Evolutionary conservation across 257 asterid species (phyloP), one percentile per base, ranked within the genome.

Genomic region (Solanum ossicruentum): DNA sequence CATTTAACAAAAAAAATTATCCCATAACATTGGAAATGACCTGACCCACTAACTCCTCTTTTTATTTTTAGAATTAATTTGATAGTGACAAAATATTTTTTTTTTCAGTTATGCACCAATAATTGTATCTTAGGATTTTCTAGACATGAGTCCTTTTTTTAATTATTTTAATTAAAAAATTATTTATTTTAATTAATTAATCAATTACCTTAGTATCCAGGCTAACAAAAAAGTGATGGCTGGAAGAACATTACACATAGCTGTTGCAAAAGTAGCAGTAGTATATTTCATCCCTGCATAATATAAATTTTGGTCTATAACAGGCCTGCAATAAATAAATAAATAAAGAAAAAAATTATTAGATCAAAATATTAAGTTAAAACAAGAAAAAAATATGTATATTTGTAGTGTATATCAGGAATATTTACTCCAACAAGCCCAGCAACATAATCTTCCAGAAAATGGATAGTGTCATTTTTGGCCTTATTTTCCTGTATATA

Each of bases 151-250:
- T 36, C 41, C 39, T 36, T 36, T 4, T 36, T 36, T 36, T 36
- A 36, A 36, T 36, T 36, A 3, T 36, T 36, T 36, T 4, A 36
- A 36, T 36, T 2, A 36, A 36, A 36, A 36, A 36, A 4, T 36
- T 32, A 36, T 36, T 36, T 36, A 4, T 36, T 36, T 32, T 32
- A 32, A 32, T 32, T 36, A 36, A 36, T 36, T 36, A 36, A 57
- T 20, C 20, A 57, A 57, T 57, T 86, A 93, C 98, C 97, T 92
- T 1, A 93, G 32, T 26, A 88, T 89, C 96, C 95, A 95, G n/a
- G 98, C 97, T 82, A 95, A 41, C 43, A 92, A 3, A 86, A 95
- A 95, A 39, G 96, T 93, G 17, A 93, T 84, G 85, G 97, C 96
- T 10, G 98, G 98, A 18, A 95, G 91, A 80, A 92, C 83, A 63